Base-by-base conservation (phyloP, 176 grass and related monocot species). In the Themeda triandra region DNA sequence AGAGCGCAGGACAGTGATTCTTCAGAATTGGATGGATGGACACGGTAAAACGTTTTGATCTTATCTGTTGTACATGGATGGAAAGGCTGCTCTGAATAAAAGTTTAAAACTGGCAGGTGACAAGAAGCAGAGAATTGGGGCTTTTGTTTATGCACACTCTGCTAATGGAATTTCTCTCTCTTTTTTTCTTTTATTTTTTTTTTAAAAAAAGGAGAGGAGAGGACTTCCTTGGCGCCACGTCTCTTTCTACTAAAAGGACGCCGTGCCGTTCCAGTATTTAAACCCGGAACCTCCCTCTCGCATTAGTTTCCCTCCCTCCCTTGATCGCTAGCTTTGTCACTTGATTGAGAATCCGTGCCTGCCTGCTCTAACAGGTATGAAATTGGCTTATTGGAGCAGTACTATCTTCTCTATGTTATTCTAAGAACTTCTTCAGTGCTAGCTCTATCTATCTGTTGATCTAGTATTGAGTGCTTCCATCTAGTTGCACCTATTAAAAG, bases 181-280 rank as follows among this genome's bases (percentile, higher is more conserved):
- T n/a, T n/a, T n/a, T n/a, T n/a, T n/a, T n/a, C n/a, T n/a, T n/a
- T n/a, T n/a, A n/a, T n/a, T n/a, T n/a, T n/a, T n/a, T n/a, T n/a
- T n/a, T n/a, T n/a, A n/a, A n/a, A n/a, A n/a, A 27, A 31, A 33
- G 1, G 15, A 19, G 3, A 32, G 1, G 12, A 63, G 56, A 32
- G 23, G 45, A 84, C 82, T 85, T 76, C 58, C 86, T 88, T 88
- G 73, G 19, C 71, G 14, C 44, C 78, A 92, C 86, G 86, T 86
- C 78, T 88, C 90, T 88, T 88, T 88, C 86, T 92, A 63, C 66
- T 66, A 71, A 85, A 91, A 91, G 56, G 64, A 76, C 69, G 77
- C 78, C 63, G 63, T 67, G 27, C 68, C 46, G 28, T 76, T 18
- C 77, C 86, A 51, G 71, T 88, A 92, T 85, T 85, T 85, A 78